phyloP scores from a whole-genome alignment of 148 eudicot genomes.

The Persicaria maculosa region DNA sequence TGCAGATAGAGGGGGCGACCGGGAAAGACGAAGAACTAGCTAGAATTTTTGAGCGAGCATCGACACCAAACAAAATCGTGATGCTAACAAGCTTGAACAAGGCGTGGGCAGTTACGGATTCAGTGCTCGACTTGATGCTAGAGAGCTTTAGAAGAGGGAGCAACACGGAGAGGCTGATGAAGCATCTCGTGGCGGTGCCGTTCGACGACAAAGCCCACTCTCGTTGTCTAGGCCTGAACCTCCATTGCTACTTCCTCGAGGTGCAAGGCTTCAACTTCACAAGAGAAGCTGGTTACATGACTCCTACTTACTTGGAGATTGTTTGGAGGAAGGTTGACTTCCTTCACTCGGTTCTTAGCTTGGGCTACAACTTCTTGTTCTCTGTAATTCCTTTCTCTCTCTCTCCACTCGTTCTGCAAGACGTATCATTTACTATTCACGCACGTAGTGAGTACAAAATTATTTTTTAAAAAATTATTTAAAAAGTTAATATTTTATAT shows the following conservation, averaged over 20 bases:
- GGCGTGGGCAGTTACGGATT: constrained; percentile 7
- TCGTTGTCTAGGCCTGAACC: background rate
- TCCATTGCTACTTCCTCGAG: background rate
- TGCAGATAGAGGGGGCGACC: background rate
- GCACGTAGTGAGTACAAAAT: no score
- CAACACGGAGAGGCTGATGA: background rate
- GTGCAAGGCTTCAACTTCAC: constrained; percentile 4
- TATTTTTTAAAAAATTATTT: no score
- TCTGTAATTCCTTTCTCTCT: background rate
- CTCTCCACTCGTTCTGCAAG: no score
- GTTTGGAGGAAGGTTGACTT: constrained; percentile 8
- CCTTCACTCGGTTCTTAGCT: background rate
- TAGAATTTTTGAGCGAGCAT: background rate
- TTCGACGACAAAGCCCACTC: constrained; percentile 2
- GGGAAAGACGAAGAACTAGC: background rate
- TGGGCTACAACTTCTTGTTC: constrained; percentile 13
- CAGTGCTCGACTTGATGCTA: background rate
- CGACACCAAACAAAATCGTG: background rate
- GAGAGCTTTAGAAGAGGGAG: constrained; percentile 10
- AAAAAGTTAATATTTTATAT: no score
- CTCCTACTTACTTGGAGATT: constrained; percentile 1
- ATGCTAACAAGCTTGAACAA: constrained; percentile 3
- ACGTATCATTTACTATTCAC: no score
- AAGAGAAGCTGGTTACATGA: background rate
- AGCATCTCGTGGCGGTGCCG: constrained; percentile 1